Evolutionary conservation across 495 filamentous ascomycete species (phyloP).

Genomic region (Penicillium pulvis): DNA sequence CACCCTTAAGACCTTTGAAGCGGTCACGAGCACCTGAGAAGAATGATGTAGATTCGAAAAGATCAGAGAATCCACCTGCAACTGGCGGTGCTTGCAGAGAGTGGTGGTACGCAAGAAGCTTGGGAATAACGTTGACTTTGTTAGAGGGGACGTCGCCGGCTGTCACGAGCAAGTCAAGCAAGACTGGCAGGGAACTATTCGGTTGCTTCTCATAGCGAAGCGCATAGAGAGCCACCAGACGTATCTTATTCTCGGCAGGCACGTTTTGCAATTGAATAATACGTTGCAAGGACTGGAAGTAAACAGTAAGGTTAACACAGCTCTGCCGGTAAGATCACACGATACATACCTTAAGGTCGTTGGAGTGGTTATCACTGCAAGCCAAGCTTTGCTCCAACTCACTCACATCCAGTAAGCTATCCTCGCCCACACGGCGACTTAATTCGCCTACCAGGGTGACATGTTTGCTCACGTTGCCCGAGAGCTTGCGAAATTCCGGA

Average conservation of each 20-base stretch:
- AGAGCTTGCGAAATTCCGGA: conserved; percentile 93
- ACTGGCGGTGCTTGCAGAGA: conserved; percentile 74
- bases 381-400: conserved; percentile 96
- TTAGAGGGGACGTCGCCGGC: conserved; percentile 72
- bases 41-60: conserved; percentile 89
- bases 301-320: conserved; percentile 9
- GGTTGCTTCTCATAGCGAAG: conserved; percentile 88
- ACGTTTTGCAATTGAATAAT: conserved; percentile 77
- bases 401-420: conserved; percentile 87
- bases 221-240: conserved; percentile 87
- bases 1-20: conserved; percentile 93
- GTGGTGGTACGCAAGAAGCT: conserved; percentile 78
- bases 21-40: conserved; percentile 87
- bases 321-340: not conserved
- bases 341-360: conserved; percentile 74
- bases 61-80: conserved; percentile 76
- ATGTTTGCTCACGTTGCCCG: conserved; percentile 97
- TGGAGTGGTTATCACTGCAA: conserved; percentile 90
- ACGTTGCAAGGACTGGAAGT: conserved; percentile 72
- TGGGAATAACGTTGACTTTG: conserved; percentile 70
- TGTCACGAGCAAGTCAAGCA: conserved; percentile 82
- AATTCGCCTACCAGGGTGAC: conserved; percentile 94
- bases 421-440: conserved; percentile 78
- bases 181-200: conserved; percentile 73
- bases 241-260: conserved; percentile 76